phyloP scores from a whole-genome alignment of 2,329 filamentous ascomycete species.

The Fusarium graminum region DNA sequence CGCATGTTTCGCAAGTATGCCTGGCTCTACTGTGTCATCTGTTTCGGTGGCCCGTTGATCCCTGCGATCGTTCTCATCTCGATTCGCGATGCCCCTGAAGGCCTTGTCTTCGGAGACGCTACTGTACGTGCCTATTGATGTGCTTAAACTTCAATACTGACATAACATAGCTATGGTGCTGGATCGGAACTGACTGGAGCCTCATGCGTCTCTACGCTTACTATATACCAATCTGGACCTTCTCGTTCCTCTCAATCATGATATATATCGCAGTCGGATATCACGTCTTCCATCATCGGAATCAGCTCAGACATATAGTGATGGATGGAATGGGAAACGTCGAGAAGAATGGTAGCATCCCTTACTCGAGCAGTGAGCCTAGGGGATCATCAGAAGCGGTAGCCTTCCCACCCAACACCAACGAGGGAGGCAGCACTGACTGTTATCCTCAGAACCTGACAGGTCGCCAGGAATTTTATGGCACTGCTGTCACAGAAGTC shows the following conservation, averaged over 20 bases:
- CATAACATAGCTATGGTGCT: constrained; percentile 67
- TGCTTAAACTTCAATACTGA: constrained; percentile 17
- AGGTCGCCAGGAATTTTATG: constrained; percentile 55
- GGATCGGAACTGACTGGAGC: constrained; percentile 68
- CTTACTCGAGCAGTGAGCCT: constrained; percentile 47
- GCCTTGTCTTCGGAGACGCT: constrained; percentile 67
- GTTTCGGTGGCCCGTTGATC: constrained; percentile 78
- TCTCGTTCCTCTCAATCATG: constrained; percentile 65
- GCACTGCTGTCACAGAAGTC: constrained; percentile 64
- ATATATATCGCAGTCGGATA: constrained; percentile 71
- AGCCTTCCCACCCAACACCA: constrained; percentile 7
- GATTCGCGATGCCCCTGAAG: constrained; percentile 57
- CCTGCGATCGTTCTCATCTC: constrained; percentile 76
- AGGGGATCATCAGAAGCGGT: constrained; percentile 55
- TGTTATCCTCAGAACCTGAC: constrained; percentile 46
- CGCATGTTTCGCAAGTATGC: constrained; percentile 76
- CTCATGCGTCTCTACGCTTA: constrained; percentile 70
- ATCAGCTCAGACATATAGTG: constrained; percentile 64
- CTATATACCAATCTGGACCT: constrained; percentile 72
- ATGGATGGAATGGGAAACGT: constrained; percentile 44
- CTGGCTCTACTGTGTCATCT: constrained; percentile 76
- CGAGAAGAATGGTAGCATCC: constrained; percentile 35
- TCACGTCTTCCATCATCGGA: constrained; percentile 70
- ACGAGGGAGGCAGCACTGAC: constrained; percentile 31
- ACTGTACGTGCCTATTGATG: constrained; percentile 57